Percentiles rank a stretch among this genome's conserved stretches.
phyloP scores from a whole-genome alignment of 2,329 filamentous ascomycete species.

The Aspergillus hiratsukae region DNA sequence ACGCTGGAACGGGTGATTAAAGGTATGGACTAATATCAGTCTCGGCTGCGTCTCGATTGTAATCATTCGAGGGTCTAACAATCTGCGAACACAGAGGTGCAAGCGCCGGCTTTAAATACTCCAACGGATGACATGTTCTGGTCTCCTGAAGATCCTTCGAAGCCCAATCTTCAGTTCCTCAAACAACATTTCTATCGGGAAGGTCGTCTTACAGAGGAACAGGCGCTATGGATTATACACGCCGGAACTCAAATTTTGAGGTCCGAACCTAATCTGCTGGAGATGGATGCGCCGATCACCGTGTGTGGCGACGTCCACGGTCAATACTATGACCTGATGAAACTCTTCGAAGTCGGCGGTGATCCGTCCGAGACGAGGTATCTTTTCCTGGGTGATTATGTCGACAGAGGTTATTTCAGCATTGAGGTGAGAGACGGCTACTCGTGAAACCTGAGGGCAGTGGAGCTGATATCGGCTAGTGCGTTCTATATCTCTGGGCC shows the following conservation, averaged over 20 bases:
- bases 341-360: constrained; percentile 96
- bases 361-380: constrained; percentile 95
- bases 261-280: constrained; percentile 88
- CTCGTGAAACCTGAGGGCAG: background rate
- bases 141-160: constrained; percentile 75
- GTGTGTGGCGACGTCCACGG: constrained; percentile 98
- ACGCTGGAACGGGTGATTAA: constrained; percentile 96
- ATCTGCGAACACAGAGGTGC: constrained; percentile 65
- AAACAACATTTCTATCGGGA: constrained; percentile 99
- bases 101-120: constrained; percentile 90
- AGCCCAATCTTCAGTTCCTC: constrained; percentile 88
- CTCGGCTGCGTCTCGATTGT: background rate
- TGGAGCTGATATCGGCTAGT: constrained; percentile 47
- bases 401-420: constrained; percentile 97
- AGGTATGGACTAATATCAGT: constrained; percentile 57
- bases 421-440: constrained; percentile 62
- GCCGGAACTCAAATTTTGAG: constrained; percentile 83
- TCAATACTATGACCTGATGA: constrained; percentile 99
- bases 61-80: constrained; percentile 11
- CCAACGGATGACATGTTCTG: constrained; percentile 94
- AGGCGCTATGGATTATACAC: constrained; percentile 91
- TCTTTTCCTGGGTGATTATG: constrained; percentile 95
- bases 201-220: constrained; percentile 92
- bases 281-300: constrained; percentile 99
- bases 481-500: constrained; percentile 94